Evolutionary conservation across 192 early-diverging fungal genomes (phyloP), one percentile per base, ranked within the genome.

Genomic region (Coemansia sp.): DNA sequence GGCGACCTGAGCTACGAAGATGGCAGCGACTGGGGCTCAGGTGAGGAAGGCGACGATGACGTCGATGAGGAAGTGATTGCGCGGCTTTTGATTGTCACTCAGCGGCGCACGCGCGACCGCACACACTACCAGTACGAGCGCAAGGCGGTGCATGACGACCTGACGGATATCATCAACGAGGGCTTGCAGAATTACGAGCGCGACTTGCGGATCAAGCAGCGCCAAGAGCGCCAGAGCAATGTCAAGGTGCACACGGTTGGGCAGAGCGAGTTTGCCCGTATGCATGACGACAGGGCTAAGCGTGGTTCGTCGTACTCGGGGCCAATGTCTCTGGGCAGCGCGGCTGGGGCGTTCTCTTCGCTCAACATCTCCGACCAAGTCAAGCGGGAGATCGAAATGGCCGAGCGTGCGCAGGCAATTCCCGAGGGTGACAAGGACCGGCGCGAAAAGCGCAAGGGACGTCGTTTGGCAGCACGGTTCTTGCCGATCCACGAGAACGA

Each of bases 141-240:
- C 75, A 86, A 88, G 71, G 82, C 88, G 2, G 87, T 87, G 76
- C 88, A 93, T 37, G 91, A 91, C 45, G 94, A 96, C 41, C 87
- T 96, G 69, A 85, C 89, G 31, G 93, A 96, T 59, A 94, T 95
- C 75, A 98, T 98, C 77, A 98, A 91, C 78, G 96, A 98, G 75
- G 96, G 95, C 2, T 85, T 98, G n/a, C 92, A 92, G 72, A 86
- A 93, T 66, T 98, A 96, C 64, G 95, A 98, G 71, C 77, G 86
- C 45, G 89, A 92, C 36, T 78, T 93, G 64, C 88, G 86, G 36
- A 70, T 82, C 64, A 77, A 77, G 69, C 78, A 79, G 70, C 78
- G 72, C 9, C 72, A 82, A 62, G 74, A 80, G 66, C 69, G 76
- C 31, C 80, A 82, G 63, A 67, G 58, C 59, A 82, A 70, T 45